Conservation (phyloP, 306 rosid species). For the Citrullus amarus region DNA sequence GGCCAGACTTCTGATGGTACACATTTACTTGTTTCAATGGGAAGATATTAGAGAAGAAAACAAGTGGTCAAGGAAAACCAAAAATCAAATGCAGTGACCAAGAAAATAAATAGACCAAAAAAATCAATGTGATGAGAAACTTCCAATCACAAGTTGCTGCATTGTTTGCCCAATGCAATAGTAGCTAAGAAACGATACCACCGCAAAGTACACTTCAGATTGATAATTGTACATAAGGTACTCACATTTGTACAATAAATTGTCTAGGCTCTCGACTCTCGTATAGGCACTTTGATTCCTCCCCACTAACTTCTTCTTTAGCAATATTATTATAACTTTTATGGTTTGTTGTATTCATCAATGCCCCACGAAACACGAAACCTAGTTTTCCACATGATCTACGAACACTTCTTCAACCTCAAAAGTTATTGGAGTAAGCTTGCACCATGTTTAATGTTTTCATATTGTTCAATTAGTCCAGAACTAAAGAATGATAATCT, state of each 20-base stretch:
- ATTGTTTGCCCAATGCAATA: not conserved
- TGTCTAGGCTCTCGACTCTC: not conserved
- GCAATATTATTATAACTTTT: not conserved
- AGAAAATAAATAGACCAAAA: not conserved
- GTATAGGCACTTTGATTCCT: not conserved
- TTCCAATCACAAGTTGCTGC: constrained; percentile 3
- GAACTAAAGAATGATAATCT: not conserved
- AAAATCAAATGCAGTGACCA: not conserved
- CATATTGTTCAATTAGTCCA: constrained; percentile 6
- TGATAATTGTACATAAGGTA: not conserved
- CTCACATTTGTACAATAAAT: not conserved
- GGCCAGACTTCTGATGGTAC: not conserved
- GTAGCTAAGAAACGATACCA: not conserved
- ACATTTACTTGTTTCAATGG: constrained; percentile 4
- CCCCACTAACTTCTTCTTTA: not conserved
- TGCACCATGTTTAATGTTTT: not conserved
- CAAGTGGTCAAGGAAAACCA: not conserved
- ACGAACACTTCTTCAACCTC: not conserved
- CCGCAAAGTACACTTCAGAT: not conserved
- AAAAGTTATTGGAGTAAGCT: not conserved
- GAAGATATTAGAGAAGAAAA: not conserved
- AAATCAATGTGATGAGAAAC: not conserved
- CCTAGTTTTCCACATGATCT: not conserved
- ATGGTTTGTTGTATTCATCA: not conserved
- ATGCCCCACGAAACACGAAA: not conserved